A percentile compares a stretch with the other conserved stretches of the same genome.
phyloP scores from a whole-genome alignment of 2,329 filamentous ascomycete genomes.

The Metarhizium brunneum region DNA sequence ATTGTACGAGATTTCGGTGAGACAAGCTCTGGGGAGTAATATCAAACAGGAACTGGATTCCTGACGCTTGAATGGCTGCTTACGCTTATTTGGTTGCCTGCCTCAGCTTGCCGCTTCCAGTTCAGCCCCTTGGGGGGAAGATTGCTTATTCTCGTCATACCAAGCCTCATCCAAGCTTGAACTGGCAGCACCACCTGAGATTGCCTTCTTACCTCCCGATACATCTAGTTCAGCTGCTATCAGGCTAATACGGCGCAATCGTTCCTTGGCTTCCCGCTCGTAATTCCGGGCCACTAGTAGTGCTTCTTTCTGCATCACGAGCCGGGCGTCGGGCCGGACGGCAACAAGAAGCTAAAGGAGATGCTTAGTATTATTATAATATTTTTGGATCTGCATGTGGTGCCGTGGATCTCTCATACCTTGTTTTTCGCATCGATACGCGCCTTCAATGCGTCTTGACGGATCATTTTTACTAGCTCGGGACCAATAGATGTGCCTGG shows the following conservation, averaged over 20 bases:
- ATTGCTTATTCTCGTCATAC: constrained; percentile 19
- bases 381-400: neutral
- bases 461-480: constrained; percentile 75
- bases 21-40: neutral
- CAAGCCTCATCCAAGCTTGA: constrained; percentile 21
- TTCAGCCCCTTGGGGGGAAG: neutral
- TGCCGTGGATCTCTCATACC: constrained; percentile 26
- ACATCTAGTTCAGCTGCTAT: constrained; percentile 68
- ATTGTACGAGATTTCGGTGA: neutral
- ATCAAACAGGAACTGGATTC: neutral
- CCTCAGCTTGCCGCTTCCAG: constrained; percentile 7
- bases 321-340: constrained; percentile 55
- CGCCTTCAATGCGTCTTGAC: constrained; percentile 60
- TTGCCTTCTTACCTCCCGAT: constrained; percentile 13
- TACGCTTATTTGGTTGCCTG: neutral
- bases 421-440: constrained; percentile 77
- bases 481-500: constrained; percentile 54
- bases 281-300: constrained; percentile 62
- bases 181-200: constrained; percentile 3
- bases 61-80: neutral
- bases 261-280: constrained; percentile 64
- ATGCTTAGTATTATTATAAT: neutral
- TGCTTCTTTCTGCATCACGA: constrained; percentile 59
- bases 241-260: constrained; percentile 70
- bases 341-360: constrained; percentile 57